These are phyloP conservation scores for Hanseniaspora sp. DNA, from an alignment of 1,139 yeast species.

Conservation along the genomic window DNA sequence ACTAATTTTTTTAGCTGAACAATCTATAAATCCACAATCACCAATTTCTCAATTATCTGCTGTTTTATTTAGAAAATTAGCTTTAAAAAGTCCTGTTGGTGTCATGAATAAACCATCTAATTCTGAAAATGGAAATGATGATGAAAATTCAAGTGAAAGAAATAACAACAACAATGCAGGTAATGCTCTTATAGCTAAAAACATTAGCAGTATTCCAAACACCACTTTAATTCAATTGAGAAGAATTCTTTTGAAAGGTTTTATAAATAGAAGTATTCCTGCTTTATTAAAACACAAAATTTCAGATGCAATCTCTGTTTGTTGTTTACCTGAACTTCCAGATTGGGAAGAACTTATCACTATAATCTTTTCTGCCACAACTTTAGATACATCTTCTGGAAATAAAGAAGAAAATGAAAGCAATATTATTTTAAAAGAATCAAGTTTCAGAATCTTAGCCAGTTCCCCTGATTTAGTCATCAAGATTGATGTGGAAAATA, in stretches of 20 bases:
- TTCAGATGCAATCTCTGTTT: slow-evolving; percentile 88
- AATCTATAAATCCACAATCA: slow-evolving; percentile 40
- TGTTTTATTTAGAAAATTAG: slow-evolving; percentile 77
- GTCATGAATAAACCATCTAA: slow-evolving; percentile 29
- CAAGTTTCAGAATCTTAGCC: slow-evolving; percentile 80
- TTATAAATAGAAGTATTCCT: slow-evolving; percentile 42
- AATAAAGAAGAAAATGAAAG: slow-evolving; percentile 3
- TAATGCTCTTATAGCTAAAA: slow-evolving; percentile 58
- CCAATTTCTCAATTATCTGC: slow-evolving; percentile 46
- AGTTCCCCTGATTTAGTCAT: slow-evolving; percentile 73
- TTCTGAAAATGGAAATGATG: background rate
- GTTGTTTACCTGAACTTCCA: slow-evolving; percentile 56
- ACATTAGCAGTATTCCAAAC: slow-evolving; percentile 57
- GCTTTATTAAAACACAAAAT: slow-evolving; percentile 71
- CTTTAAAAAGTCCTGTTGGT: slow-evolving; percentile 53
- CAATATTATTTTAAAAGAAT: slow-evolving; percentile 71
- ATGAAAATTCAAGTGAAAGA: background rate
- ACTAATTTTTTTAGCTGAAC: slow-evolving; percentile 71
- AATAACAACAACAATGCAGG: slow-evolving; percentile 26
- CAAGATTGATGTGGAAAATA: slow-evolving; percentile 42
- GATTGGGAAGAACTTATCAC: slow-evolving; percentile 74
- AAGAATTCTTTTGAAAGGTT: slow-evolving; percentile 57
- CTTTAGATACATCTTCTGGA: slow-evolving; percentile 30
- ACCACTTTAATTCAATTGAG: slow-evolving; percentile 56
- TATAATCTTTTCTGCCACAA: slow-evolving; percentile 58